Percentiles rank a stretch among this genome's conserved stretches.
Evolutionary conservation across 2,329 filamentous ascomycete species (phyloP).

Genomic region (Xylariaceae sp.): DNA sequence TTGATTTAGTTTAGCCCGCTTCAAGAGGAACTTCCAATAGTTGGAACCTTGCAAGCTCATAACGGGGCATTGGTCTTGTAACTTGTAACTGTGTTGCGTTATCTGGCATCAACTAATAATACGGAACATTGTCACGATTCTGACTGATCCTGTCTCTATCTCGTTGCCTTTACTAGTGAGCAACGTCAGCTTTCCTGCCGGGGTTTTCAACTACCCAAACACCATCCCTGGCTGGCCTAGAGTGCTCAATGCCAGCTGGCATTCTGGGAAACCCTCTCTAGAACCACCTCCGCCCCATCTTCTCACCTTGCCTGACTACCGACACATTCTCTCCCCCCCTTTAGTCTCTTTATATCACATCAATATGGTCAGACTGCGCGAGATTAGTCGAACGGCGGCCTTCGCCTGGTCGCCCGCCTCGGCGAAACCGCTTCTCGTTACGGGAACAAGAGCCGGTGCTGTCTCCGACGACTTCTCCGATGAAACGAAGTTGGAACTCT

Average conservation of each 20-base stretch:
- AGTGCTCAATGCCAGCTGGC: conserved; percentile 44
- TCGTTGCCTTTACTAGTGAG: conserved; percentile 3
- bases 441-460: conserved; percentile 91
- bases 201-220: conserved; percentile 19
- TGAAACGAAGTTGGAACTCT: conserved; percentile 94
- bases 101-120: conserved; percentile 36
- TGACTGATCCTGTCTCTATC: conserved; percentile 7
- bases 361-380: conserved; percentile 91
- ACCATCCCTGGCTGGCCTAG: conserved; percentile 43
- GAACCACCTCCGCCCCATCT: conserved; percentile 14
- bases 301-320: conserved; percentile 14
- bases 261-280: conserved; percentile 32
- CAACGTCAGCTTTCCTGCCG: conserved; percentile 21
- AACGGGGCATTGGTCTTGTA: conserved; percentile 23
- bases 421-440: conserved; percentile 82
- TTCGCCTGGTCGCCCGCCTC: conserved; percentile 95
- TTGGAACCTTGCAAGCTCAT: conserved; percentile 14
- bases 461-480: conserved; percentile 98
- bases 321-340: conserved; percentile 42
- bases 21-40: too few relatives aligned
- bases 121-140: conserved; percentile 7
- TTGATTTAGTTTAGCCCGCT: neutral
- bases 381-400: conserved; percentile 94
- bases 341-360: conserved; percentile 21
- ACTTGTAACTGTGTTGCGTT: conserved; percentile 20